Conservation (phyloP, 768 basidiomycete species). For the Auriscalpium vulgare region DNA sequence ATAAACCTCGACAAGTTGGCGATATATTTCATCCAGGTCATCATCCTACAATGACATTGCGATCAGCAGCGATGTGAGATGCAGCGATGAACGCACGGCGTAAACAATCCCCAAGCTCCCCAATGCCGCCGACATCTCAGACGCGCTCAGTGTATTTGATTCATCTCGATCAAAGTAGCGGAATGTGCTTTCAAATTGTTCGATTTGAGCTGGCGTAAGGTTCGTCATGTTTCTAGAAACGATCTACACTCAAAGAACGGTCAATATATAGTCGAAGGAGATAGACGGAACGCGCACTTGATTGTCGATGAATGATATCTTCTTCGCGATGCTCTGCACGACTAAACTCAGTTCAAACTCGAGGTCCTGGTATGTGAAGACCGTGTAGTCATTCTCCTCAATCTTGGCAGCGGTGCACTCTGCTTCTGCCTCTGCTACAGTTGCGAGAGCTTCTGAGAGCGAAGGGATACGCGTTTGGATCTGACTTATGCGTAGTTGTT, state of each 20-base stretch:
- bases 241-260: conserved; percentile 42
- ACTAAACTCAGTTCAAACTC: conserved; percentile 84
- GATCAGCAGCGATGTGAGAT: too few species aligned
- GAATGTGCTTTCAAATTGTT: conserved; percentile 96
- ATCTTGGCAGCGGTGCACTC: conserved; percentile 84
- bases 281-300: conserved; percentile 45
- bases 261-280: not conserved
- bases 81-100: conserved; percentile 35
- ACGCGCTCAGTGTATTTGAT: conserved; percentile 74
- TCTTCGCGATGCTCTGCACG: conserved; percentile 73
- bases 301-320: conserved; percentile 95
- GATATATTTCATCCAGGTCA: conserved; percentile 79
- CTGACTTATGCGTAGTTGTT: conserved; percentile 58
- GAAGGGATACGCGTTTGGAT: conserved; percentile 64
- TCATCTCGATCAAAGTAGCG: conserved; percentile 94
- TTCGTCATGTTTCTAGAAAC: conserved; percentile 92
- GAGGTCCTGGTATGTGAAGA: conserved; percentile 83
- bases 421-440: conserved; percentile 55
- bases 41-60: conserved; percentile 48
- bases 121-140: conserved; percentile 90
- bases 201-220: conserved; percentile 88
- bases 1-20: conserved; percentile 70
- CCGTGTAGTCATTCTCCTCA: conserved; percentile 94
- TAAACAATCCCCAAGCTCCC: conserved; percentile 93
- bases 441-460: conserved; percentile 46